These are phyloP conservation scores for Bryoglossum gracile DNA, from an alignment of 495 filamentous ascomycete species.

Conservation along the genomic window DNA sequence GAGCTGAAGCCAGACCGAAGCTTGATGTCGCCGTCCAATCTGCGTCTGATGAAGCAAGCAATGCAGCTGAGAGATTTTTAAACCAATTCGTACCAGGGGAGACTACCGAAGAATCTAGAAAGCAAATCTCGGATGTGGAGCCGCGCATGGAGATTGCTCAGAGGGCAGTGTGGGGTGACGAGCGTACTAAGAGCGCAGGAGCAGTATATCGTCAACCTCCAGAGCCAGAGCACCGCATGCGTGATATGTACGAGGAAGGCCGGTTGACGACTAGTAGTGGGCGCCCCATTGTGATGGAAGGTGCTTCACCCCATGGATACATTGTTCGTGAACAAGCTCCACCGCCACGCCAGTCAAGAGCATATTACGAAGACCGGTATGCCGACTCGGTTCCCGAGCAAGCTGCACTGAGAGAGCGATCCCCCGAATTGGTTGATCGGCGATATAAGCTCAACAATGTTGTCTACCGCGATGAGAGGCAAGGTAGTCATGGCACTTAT, in stretches of 20 bases:
- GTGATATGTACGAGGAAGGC: constrained; percentile 8
- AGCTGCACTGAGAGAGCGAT: constrained; percentile 12
- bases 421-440: constrained; percentile 26
- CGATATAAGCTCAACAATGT: constrained; percentile 25
- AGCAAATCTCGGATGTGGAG: constrained; percentile 16
- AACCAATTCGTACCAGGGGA: constrained; percentile 31
- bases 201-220: constrained; percentile 4
- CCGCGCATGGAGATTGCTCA: constrained; percentile 26
- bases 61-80: constrained; percentile 37
- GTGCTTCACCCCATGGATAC: constrained; percentile 4
- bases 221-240: constrained; percentile 8
- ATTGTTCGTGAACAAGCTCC: constrained; percentile 7
- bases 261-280: not conserved
- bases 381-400: constrained; percentile 6
- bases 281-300: not conserved
- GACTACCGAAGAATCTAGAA: not conserved
- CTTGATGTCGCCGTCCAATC: not conserved
- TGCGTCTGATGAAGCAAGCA: constrained; percentile 20
- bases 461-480: constrained; percentile 26
- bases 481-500: constrained; percentile 18
- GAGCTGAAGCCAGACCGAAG: constrained; percentile 14
- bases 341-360: constrained; percentile 2
- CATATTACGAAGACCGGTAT: constrained; percentile 22
- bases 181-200: constrained; percentile 19
- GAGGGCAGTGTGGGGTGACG: constrained; percentile 29